Evolutionary conservation across 352 stramenopile species (phyloP).

Genomic region (Saprolegnia parasitica): DNA sequence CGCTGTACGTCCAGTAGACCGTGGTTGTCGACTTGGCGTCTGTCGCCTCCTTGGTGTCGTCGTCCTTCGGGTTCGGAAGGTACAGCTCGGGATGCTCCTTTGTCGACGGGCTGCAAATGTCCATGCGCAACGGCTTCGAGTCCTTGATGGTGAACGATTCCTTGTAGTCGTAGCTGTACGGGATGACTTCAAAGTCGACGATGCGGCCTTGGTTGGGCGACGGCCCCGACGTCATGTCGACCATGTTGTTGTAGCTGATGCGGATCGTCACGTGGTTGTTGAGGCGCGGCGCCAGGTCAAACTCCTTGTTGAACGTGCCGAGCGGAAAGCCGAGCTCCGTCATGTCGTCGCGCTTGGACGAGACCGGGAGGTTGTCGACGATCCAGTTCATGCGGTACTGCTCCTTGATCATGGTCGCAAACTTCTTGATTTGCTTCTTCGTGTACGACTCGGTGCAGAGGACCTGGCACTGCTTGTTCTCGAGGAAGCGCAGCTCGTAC

Average conservation of each 20-base stretch:
- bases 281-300: slow-evolving; percentile 87
- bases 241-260: slow-evolving; percentile 95
- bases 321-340: slow-evolving; percentile 83
- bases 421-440: slow-evolving; percentile 87
- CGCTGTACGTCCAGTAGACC: slow-evolving; percentile 96
- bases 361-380: slow-evolving; percentile 96
- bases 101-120: slow-evolving; percentile 63
- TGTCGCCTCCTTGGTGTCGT: slow-evolving; percentile 63
- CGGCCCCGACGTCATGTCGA: slow-evolving; percentile 43
- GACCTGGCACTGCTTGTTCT: slow-evolving; percentile 62
- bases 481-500: slow-evolving; percentile 92
- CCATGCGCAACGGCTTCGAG: slow-evolving; percentile 53
- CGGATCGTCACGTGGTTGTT: slow-evolving; percentile 99
- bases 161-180: slow-evolving; percentile 94
- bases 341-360: slow-evolving; percentile 56
- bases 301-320: slow-evolving; percentile 86
- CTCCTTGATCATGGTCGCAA: slow-evolving; percentile 93
- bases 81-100: slow-evolving; percentile 68
- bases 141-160: slow-evolving; percentile 62
- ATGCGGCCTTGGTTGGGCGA: slow-evolving; percentile 90
- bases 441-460: slow-evolving; percentile 85
- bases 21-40: slow-evolving; percentile 44
- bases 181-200: slow-evolving; percentile 98
- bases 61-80: slow-evolving; percentile 37
- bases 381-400: slow-evolving; percentile 99